Conservation (phyloP, 73 alveolate genomes). For the Stentor roeselii region DNA sequence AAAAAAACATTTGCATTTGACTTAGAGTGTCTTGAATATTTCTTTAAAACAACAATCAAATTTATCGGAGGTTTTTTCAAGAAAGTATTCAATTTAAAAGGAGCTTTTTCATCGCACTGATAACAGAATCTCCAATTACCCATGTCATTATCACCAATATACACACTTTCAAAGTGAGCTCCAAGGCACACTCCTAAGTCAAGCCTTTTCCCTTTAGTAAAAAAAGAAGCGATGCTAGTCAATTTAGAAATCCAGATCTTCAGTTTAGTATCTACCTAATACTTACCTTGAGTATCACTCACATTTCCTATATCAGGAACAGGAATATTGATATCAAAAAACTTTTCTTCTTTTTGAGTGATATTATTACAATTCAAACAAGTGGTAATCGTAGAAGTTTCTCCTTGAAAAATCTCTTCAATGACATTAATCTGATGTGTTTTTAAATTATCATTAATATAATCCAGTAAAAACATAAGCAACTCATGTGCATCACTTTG, state of each 20-base stretch:
- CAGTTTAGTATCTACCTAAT: neutral
- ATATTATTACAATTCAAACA: neutral
- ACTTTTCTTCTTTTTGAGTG: neutral
- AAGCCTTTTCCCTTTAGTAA: neutral
- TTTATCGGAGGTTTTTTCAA: neutral
- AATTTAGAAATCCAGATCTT: neutral
- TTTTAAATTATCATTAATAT: neutral
- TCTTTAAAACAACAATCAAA: neutral
- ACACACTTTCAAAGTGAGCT: neutral
- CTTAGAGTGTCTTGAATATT: neutral
- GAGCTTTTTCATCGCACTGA: neutral
- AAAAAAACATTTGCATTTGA: neutral
- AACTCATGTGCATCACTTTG: constrained; percentile 21
- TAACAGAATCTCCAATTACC: neutral
- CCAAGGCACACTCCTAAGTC: neutral
- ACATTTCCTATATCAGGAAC: neutral
- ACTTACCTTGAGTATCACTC: neutral
- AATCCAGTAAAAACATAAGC: neutral
- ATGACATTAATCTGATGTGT: neutral
- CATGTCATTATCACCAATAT: neutral
- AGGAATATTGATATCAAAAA: neutral
- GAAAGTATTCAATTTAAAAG: neutral
- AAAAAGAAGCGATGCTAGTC: neutral
- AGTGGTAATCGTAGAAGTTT: neutral
- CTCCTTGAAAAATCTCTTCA: constrained; percentile 1